A percentile compares a stretch with the other conserved stretches of the same genome.
These are phyloP conservation scores for Hypocreales sp. DNA, from an alignment of 2,329 filamentous ascomycete species.

Conservation along the genomic window DNA sequence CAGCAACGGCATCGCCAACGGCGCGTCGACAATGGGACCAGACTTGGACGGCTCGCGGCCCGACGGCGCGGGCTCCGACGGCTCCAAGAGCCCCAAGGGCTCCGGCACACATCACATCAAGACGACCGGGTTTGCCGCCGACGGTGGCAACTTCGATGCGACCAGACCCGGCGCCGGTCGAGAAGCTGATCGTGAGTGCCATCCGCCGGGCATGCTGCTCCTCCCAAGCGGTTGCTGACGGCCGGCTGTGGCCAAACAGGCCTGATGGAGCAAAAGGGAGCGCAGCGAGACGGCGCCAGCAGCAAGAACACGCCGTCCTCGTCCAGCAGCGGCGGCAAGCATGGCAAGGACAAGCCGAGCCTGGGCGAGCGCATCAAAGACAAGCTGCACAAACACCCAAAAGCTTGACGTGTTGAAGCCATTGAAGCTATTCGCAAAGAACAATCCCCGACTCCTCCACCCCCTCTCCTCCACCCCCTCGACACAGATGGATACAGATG, in stretches of 20 bases:
- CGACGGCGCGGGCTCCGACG: too few relatives aligned
- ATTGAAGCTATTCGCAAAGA: too few relatives aligned
- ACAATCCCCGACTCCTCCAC: too few relatives aligned
- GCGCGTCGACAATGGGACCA: too few relatives aligned
- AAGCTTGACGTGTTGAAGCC: background rate
- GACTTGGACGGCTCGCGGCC: too few relatives aligned
- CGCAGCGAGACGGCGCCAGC: too few relatives aligned
- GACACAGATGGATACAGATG: too few relatives aligned
- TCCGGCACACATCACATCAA: conserved; percentile 43
- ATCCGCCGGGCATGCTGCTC: background rate
- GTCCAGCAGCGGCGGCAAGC: conserved; percentile 4
- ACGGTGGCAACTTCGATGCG: conserved; percentile 55
- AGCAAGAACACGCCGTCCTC: background rate
- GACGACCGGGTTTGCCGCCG: conserved; percentile 41
- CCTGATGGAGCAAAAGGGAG: conserved; percentile 19
- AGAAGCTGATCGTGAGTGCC: conserved; percentile 52
- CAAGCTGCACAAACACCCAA: conserved; percentile 41
- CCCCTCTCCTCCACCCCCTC: too few relatives aligned
- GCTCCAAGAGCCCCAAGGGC: too few relatives aligned
- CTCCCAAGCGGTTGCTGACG: background rate
- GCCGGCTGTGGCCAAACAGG: conserved; percentile 7
- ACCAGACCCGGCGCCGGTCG: conserved; percentile 45
- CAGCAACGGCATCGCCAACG: conserved; percentile 15
- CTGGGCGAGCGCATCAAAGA: conserved; percentile 52
- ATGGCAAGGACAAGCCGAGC: conserved; percentile 29